Percentiles rank a stretch among this genome's conserved stretches.
phyloP scores from a whole-genome alignment of 805 yeast genomes.

The Wickerhamiella vanderwaltii region DNA sequence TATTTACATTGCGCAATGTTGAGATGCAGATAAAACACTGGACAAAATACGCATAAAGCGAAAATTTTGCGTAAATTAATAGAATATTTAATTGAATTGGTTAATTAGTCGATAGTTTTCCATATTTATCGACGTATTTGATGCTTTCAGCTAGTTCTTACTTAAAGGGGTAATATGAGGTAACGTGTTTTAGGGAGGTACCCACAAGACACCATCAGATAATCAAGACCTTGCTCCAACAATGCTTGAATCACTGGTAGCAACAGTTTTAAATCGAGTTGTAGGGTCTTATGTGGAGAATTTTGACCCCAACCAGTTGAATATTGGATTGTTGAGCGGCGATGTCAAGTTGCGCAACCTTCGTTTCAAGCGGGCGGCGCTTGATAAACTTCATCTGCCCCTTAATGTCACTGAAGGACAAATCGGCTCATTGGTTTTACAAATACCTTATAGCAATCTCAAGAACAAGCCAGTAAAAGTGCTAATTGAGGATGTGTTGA shows the following conservation, averaged over 20 bases:
- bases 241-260: conserved; percentile 36
- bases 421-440: conserved; percentile 75
- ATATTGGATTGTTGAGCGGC: conserved; percentile 96
- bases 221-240: conserved; percentile 1
- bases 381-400: conserved; percentile 78
- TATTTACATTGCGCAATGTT: too few species aligned
- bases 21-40: too few species aligned
- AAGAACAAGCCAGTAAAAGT: conserved; percentile 88
- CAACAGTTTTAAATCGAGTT: conserved; percentile 32
- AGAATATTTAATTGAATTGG: too few species aligned
- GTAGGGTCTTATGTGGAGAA: conserved; percentile 62
- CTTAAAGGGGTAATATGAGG: too few species aligned
- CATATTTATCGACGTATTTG: too few species aligned
- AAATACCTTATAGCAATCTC: conserved; percentile 93
- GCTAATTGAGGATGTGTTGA: conserved; percentile 70
- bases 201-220: too few species aligned
- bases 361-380: conserved; percentile 71
- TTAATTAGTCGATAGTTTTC: too few species aligned
- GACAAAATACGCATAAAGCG: too few species aligned
- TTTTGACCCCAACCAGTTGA: conserved; percentile 88
- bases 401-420: conserved; percentile 81
- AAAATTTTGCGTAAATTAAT: too few species aligned
- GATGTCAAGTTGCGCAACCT: conserved; percentile 78
- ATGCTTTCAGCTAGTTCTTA: too few species aligned
- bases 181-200: too few species aligned